A percentile compares a stretch with the other conserved stretches of the same genome.
These are phyloP conservation scores for Aspergillus aculeatinus DNA, from an alignment of 2,329 filamentous ascomycete genomes.

Conservation along the genomic window DNA sequence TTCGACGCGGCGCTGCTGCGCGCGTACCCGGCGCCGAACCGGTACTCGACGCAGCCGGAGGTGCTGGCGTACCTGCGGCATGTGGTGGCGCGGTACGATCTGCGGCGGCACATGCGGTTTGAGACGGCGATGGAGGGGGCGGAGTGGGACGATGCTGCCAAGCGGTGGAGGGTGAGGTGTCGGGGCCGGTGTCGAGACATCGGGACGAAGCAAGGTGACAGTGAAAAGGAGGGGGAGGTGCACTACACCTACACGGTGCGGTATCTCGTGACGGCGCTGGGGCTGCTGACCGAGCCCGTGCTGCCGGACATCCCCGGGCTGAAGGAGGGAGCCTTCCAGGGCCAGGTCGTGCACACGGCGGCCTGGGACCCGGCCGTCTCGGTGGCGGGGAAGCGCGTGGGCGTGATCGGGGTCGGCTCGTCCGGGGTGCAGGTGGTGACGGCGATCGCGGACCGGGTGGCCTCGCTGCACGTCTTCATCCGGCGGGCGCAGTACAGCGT, in stretches of 20 bases:
- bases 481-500: slow-evolving; percentile 40
- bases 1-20: slow-evolving; percentile 27
- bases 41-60: slow-evolving; percentile 24
- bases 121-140: slow-evolving; percentile 18
- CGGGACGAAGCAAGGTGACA: not conserved
- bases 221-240: no score
- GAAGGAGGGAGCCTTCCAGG: slow-evolving; percentile 46
- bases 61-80: slow-evolving; percentile 29
- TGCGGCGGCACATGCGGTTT: slow-evolving; percentile 22
- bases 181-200: not conserved
- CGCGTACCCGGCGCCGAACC: slow-evolving; percentile 3
- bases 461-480: slow-evolving; percentile 33
- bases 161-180: slow-evolving; percentile 17
- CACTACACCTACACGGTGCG: not conserved
- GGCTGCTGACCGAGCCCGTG: slow-evolving; percentile 40
- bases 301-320: slow-evolving; percentile 56
- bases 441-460: slow-evolving; percentile 28
- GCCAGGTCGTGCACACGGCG: slow-evolving; percentile 54
- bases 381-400: slow-evolving; percentile 48
- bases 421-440: slow-evolving; percentile 31
- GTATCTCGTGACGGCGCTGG: slow-evolving; percentile 21
- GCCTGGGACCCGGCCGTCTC: slow-evolving; percentile 52
- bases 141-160: slow-evolving; percentile 10
- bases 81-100: slow-evolving; percentile 24
- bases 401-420: slow-evolving; percentile 43